Conservation (phyloP, 768 basidiomycete genomes). For the Candolleomyces aberdarensis region DNA sequence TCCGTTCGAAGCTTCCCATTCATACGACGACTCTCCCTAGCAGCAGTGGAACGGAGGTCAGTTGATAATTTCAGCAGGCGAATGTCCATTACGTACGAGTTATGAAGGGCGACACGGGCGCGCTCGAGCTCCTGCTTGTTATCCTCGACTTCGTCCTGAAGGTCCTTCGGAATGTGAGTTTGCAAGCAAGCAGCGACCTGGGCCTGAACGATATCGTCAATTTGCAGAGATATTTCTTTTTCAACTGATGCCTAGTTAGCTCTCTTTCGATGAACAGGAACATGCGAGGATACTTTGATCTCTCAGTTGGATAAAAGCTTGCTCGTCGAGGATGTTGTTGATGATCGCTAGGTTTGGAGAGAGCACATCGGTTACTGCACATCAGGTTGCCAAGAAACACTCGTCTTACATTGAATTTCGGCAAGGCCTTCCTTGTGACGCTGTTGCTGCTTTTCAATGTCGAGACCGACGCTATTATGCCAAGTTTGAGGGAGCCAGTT, state of each 20-base stretch:
- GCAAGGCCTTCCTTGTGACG: slow-evolving; percentile 40
- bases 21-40: slow-evolving; percentile 54
- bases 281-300: slow-evolving; percentile 34
- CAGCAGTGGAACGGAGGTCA: background rate
- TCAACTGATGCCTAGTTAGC: slow-evolving; percentile 33
- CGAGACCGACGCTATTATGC: slow-evolving; percentile 36
- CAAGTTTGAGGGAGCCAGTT: background rate
- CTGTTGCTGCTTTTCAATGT: slow-evolving; percentile 41
- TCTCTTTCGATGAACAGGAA: background rate
- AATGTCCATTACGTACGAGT: slow-evolving; percentile 43
- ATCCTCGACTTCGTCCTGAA: slow-evolving; percentile 46
- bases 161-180: slow-evolving; percentile 40
- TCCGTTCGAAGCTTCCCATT: slow-evolving; percentile 47
- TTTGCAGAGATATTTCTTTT: slow-evolving; percentile 41
- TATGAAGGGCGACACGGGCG: slow-evolving; percentile 46
- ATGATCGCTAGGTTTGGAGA: slow-evolving; percentile 36
- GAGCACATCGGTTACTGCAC: too few relatives aligned
- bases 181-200: slow-evolving; percentile 48
- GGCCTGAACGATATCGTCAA: slow-evolving; percentile 48
- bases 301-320: slow-evolving; percentile 43
- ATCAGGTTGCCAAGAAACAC: background rate
- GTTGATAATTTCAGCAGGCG: background rate
- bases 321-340: slow-evolving; percentile 40
- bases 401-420: slow-evolving; percentile 45
- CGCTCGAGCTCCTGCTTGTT: slow-evolving; percentile 44